Evolutionary conservation across 1,139 yeast genomes (phyloP), one percentile per base, ranked within the genome.

Genomic region (Magnusiomyces ingens): DNA sequence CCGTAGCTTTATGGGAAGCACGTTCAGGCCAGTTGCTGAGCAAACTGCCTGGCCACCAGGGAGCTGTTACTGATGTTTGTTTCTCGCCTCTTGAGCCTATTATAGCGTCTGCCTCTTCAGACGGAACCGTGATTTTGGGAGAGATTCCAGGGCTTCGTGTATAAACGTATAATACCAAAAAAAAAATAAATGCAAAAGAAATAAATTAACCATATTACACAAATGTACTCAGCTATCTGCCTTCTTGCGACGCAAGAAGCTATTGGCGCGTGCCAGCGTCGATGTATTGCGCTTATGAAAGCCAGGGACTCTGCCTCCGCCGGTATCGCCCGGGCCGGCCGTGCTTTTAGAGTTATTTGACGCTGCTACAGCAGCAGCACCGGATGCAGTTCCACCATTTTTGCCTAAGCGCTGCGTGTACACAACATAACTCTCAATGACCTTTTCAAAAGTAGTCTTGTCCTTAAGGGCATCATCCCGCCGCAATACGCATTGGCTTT

Each of bases 341-440:
- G 32, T 26, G 32, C 32, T 26, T 26, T 26, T 11, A 40, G 43
- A 40, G 19, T 17, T 40, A 17, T 18, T 18, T 21, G 21, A n/a
- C 10, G 22, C 43, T 3, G 22, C 43, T 3, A 18, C 43, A 3
- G 21, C 21, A 15, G 18, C 43, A 15, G 21, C 43, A 40, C 43
- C 43, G n/a, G 43, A 15, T 40, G 32, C 32, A 5, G 32, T 37
- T 26, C 49, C 36, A 12, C 41, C 42, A 18, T 35, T 45, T n/a
- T 47, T 52, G 12, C 54, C 57, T n/a, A 45, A 50, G 35, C 69
- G 57, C 62, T 84, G 90, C 36, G 85, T 82, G 65, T 84, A 82
- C 19, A 86, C 91, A 40, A 84, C 82, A 58, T 83, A 71, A 59
- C 81, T 82, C 65, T 84, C 89, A 40, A 84, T 85, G 58, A 84